Evolutionary conservation across 2,329 filamentous ascomycete genomes (phyloP).

Genomic region (Bipolaris zeicola): DNA sequence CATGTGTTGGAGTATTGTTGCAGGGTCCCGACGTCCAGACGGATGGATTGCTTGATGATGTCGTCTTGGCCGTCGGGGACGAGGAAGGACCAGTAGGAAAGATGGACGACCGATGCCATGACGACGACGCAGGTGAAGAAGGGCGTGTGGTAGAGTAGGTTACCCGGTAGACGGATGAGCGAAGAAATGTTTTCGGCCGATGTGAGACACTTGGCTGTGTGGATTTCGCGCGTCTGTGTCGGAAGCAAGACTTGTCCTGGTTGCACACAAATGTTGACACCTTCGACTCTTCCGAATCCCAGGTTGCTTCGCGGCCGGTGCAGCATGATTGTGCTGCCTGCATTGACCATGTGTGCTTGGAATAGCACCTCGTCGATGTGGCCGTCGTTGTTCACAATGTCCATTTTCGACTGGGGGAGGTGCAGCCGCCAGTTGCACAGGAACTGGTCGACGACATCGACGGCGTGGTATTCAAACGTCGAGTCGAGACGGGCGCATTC

Average conservation of each 20-base stretch:
- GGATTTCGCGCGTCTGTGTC: conserved; percentile 60
- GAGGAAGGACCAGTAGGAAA: conserved; percentile 72
- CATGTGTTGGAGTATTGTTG: conserved; percentile 71
- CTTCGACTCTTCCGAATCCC: conserved; percentile 44
- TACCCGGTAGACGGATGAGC: conserved; percentile 74
- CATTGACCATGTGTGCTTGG: conserved; percentile 79
- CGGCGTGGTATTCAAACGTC: conserved; percentile 51
- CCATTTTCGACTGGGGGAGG: conserved; percentile 72
- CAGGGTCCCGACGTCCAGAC: conserved; percentile 77
- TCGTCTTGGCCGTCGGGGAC: conserved; percentile 62
- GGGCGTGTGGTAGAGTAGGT: conserved; percentile 69
- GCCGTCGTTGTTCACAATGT: conserved; percentile 70
- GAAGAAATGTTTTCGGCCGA: conserved; percentile 79
- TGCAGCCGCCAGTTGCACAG: conserved; percentile 80
- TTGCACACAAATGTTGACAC: conserved; percentile 67
- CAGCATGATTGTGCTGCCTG: conserved; percentile 48
- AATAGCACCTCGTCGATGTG: conserved; percentile 86
- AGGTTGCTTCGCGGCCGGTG: conserved; percentile 53
- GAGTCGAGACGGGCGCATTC: conserved; percentile 47
- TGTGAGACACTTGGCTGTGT: conserved; percentile 80
- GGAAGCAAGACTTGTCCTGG: conserved; percentile 59
- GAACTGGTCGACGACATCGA: conserved; percentile 64
- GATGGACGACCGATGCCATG: conserved; percentile 48
- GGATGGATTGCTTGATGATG: conserved; percentile 74
- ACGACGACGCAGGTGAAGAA: conserved; percentile 51